Percentiles rank a stretch among this genome's conserved stretches.
These are phyloP conservation scores for Penicillium verrucosum DNA, from an alignment of 2,329 filamentous ascomycete genomes.

Conservation along the genomic window DNA sequence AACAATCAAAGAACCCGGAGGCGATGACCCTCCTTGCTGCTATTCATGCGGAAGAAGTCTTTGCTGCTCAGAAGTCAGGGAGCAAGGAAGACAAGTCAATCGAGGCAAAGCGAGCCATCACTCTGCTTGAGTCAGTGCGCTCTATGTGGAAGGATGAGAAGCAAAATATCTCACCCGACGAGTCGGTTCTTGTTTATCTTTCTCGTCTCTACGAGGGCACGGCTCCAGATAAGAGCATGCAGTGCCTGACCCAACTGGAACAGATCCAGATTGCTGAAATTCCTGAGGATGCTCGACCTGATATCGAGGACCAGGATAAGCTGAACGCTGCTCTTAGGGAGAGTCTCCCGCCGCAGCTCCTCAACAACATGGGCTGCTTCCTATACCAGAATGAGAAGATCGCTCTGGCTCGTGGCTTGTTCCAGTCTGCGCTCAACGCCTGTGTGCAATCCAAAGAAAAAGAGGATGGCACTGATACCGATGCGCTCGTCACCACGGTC, in stretches of 20 bases:
- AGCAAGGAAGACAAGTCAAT: conserved; percentile 88
- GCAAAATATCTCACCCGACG: conserved; percentile 74
- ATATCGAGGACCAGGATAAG: conserved; percentile 59
- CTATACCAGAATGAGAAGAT: conserved; percentile 84
- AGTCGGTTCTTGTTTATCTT: conserved; percentile 85
- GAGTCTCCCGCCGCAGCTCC: conserved; percentile 77
- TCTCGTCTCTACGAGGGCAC: conserved; percentile 85
- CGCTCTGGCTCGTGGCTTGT: conserved; percentile 75
- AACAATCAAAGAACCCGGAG: conserved; percentile 77
- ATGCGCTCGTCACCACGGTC: conserved; percentile 90
- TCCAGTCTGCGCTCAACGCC: conserved; percentile 85
- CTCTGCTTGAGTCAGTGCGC: conserved; percentile 78
- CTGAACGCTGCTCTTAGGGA: conserved; percentile 63
- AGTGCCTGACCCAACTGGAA: conserved; percentile 89
- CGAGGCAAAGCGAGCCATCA: conserved; percentile 82
- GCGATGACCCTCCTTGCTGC: conserved; percentile 90
- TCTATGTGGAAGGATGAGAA: conserved; percentile 90
- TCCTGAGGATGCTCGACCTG: conserved; percentile 64
- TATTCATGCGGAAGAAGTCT: conserved; percentile 91
- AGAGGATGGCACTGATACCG: conserved; percentile 74
- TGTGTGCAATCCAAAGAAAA: conserved; percentile 78
- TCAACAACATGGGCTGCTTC: conserved; percentile 98
- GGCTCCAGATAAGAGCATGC: conserved; percentile 82
- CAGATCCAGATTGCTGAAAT: conserved; percentile 81
- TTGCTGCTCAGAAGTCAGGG: conserved; percentile 67